Conservation (phyloP, 106 monocot species). For the Hemerocallis citrina region DNA sequence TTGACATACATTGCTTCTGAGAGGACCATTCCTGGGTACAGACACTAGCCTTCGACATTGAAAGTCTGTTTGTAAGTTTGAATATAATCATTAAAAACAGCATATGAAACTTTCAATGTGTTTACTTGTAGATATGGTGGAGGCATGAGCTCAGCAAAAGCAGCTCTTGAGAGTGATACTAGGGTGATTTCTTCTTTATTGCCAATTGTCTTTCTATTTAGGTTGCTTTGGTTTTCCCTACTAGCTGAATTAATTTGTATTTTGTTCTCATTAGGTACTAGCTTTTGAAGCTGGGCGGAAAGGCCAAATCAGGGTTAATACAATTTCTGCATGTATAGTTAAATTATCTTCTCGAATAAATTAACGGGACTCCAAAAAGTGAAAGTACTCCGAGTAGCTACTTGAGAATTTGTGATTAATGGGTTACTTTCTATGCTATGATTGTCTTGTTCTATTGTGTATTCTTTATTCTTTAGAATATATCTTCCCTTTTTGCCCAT, state of each 20-base stretch:
- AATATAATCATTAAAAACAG: not conserved
- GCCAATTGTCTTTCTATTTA: not conserved
- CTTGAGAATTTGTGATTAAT: too few species aligned
- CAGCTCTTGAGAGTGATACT: conserved; percentile 95
- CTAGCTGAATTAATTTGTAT: not conserved
- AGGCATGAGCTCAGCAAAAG: conserved; percentile 99
- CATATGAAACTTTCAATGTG: not conserved
- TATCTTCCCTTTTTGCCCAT: too few species aligned
- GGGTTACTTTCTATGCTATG: too few species aligned
- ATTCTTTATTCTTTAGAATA: too few species aligned
- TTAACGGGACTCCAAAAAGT: too few species aligned
- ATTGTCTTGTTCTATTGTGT: too few species aligned
- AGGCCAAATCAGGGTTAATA: conserved; percentile 85
- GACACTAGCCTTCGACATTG: not conserved
- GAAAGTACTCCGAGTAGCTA: too few species aligned
- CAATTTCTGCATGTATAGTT: conserved; percentile 85
- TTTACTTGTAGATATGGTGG: conserved; percentile 65
- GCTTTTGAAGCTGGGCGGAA: conserved; percentile 96
- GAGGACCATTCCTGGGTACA: conserved; percentile 79
- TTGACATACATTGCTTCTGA: conserved; percentile 92
- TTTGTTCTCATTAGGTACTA: conserved; percentile 41
- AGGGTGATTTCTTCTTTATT: conserved; percentile 26
- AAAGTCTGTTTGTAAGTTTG: not conserved
- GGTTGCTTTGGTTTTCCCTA: not conserved
- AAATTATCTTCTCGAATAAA: not conserved